Evolutionary conservation across 495 filamentous ascomycete species (phyloP), one percentile per base, ranked within the genome.

Genomic region (Daldinia decipiens): DNA sequence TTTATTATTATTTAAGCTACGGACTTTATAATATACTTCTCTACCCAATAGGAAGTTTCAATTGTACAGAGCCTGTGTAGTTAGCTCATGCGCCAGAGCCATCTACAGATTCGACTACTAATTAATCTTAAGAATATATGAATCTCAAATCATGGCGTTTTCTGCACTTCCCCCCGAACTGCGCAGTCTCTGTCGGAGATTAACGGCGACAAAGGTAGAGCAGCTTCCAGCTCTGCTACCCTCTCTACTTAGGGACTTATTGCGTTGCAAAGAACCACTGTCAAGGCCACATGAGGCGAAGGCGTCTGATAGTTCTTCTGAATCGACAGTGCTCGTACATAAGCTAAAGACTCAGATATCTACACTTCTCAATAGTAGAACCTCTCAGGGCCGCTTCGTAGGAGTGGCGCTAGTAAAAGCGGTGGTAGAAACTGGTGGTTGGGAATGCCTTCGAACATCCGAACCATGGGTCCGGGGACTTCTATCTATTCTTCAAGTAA

Each of bases 321-420:
- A 94, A 29, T 81, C 83, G 3, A 78, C 87, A 0, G 76, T 87
- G 47, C 87, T 91, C 45, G 82, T 93, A 13, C 93, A 96, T 79
- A 93, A 90, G 75, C 82, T 94, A 59, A 91, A 89, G 75, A 93
- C 91, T 21, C 88, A 92, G 58, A 82, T 98, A 67, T 89, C 88
- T 13, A 87, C 90, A 5, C 81, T 97, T 53, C 77, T 97, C 55
- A 89, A 90, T 70, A 92, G 93, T 62, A 89, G 88, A 68, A 91
- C 75, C 38, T 67, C 84, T 5, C 86, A 94, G 67, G 91, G 88
- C 38, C 89, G 93, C 73, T 96, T 92, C 84, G 84, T 89, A 9
- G 93, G 88, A 0, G 87, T 92, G 34, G 87, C 91, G 26, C 78
- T 98, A 56, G 84, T 93, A 71, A 97, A 97, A 79, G 85, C 89